These are phyloP conservation scores for Mortierella hygrophila DNA, from an alignment of 192 early-diverging fungal genomes.

Conservation along the genomic window DNA sequence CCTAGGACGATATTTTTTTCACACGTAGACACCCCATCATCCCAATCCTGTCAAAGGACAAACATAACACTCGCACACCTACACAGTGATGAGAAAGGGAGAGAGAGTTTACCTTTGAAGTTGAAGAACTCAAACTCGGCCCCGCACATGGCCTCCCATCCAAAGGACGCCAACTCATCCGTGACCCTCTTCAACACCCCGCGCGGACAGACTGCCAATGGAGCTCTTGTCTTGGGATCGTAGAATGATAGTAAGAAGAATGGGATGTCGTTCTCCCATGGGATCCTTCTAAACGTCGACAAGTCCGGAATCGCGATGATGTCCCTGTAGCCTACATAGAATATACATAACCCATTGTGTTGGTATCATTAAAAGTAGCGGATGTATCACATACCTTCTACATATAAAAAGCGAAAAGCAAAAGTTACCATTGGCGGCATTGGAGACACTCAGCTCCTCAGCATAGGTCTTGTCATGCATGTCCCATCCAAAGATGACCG, in stretches of 20 bases:
- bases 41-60: neutral
- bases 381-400: neutral
- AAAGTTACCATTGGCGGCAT: conserved; percentile 53
- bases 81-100: too few species aligned
- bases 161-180: conserved; percentile 74
- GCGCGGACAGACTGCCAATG: conserved; percentile 76
- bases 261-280: conserved; percentile 81
- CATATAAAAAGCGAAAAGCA: neutral
- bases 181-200: conserved; percentile 60
- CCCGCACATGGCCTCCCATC: conserved; percentile 67
- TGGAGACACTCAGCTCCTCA: conserved; percentile 50
- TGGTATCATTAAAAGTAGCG: too few species aligned
- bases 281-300: conserved; percentile 73
- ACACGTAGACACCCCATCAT: neutral
- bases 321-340: conserved; percentile 58
- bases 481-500: conserved; percentile 86
- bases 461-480: conserved; percentile 77
- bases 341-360: too few species aligned
- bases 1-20: neutral
- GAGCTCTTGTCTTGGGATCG: conserved; percentile 67
- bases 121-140: conserved; percentile 85
- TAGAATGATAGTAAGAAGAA: conserved; percentile 79
- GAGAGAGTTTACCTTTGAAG: conserved; percentile 71
- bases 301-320: conserved; percentile 76
- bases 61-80: neutral